phyloP scores from a whole-genome alignment of 1,284 basidiomycete genomes.

The Pholiota adiposa region DNA sequence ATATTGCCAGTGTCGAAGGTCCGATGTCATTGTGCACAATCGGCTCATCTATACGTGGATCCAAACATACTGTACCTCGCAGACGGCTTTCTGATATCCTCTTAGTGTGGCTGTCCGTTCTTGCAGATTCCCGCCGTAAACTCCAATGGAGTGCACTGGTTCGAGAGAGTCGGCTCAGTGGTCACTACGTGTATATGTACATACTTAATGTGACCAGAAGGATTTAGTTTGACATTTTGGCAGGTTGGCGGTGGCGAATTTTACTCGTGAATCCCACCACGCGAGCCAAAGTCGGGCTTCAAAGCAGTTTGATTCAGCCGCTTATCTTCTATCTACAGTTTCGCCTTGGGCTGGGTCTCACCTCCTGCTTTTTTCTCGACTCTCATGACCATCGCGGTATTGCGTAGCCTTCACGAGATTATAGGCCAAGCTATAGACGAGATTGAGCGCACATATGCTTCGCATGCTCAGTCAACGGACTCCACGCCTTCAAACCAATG shows the following conservation, averaged over 20 bases:
- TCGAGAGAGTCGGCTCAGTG: neutral
- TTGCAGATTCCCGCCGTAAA: neutral
- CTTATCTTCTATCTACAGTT: constrained; percentile 13
- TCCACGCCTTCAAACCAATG: constrained; percentile 17
- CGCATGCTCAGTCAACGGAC: constrained; percentile 23
- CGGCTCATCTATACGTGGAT: neutral
- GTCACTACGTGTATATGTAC: constrained; percentile 21
- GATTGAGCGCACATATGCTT: constrained; percentile 62
- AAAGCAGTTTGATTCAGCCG: constrained; percentile 12
- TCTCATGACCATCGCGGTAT: constrained; percentile 62
- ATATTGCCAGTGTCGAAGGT: neutral
- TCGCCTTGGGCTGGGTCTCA: constrained; percentile 10
- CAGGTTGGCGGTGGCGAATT: constrained; percentile 25
- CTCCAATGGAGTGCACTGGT: neutral
- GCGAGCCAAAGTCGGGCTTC: constrained; percentile 14
- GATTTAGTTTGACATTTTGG: constrained; percentile 28
- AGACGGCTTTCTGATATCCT: constrained; percentile 3
- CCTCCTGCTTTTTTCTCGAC: constrained; percentile 6
- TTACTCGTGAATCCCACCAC: constrained; percentile 24
- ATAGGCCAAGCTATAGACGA: constrained; percentile 71
- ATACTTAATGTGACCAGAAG: constrained; percentile 22
- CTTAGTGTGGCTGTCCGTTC: neutral
- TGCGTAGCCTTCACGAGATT: constrained; percentile 66
- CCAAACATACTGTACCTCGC: neutral
- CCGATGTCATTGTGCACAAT: neutral